These are phyloP conservation scores for Ceratocystis eucalypticola DNA, from an alignment of 2,329 filamentous ascomycete genomes.

Conservation along the genomic window DNA sequence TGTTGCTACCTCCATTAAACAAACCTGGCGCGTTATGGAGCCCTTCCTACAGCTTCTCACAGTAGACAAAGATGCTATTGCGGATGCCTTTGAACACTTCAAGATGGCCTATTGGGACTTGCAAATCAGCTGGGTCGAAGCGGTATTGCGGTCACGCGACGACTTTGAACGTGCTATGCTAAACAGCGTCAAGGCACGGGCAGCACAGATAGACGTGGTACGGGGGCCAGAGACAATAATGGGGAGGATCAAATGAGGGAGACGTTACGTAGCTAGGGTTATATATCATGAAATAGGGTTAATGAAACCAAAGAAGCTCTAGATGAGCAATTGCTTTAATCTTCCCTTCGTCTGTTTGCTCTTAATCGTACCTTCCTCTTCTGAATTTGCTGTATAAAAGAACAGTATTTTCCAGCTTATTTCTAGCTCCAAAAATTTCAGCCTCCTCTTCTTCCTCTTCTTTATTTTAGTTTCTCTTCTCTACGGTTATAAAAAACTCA, in stretches of 20 bases:
- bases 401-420: background rate
- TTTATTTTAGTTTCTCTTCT: too few relatives aligned
- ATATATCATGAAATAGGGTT: slow-evolving; percentile 7
- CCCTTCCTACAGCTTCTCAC: slow-evolving; percentile 68
- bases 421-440: background rate
- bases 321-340: background rate
- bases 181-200: slow-evolving; percentile 72
- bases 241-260: slow-evolving; percentile 66
- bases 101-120: slow-evolving; percentile 87
- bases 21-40: slow-evolving; percentile 86
- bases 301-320: background rate
- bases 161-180: slow-evolving; percentile 90
- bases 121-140: slow-evolving; percentile 90
- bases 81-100: slow-evolving; percentile 68
- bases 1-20: slow-evolving; percentile 61
- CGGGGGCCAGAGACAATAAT: slow-evolving; percentile 85
- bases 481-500: background rate
- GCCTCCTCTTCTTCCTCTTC: background rate
- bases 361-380: background rate
- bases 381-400: background rate
- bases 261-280: background rate
- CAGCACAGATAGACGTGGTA: slow-evolving; percentile 71
- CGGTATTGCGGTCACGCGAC: slow-evolving; percentile 70
- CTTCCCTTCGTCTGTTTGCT: background rate
- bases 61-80: slow-evolving; percentile 57